Base-by-base conservation (phyloP, 2,329 filamentous ascomycete species). In the Phaeosphaeriaceae sp. region DNA sequence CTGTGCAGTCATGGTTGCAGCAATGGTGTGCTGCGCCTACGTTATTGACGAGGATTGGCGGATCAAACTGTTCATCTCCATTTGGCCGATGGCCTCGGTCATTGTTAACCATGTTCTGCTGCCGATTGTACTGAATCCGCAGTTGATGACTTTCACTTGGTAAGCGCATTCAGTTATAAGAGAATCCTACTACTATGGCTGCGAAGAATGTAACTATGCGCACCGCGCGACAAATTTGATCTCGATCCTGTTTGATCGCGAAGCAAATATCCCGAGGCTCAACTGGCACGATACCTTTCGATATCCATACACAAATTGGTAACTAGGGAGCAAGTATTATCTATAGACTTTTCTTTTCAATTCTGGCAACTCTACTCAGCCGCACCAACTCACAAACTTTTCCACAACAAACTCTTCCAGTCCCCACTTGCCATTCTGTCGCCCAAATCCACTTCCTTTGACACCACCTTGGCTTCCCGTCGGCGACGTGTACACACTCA, bases 141-240 rank as follows among this genome's bases (percentile, higher is more conserved):
- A 89, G 20, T 80, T 92, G 67, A 92, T 92, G 89, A 90, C 88
- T 0, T 92, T 92, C 76, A 90, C 89, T 10, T 92, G 88, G 87
- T 92, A 85, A 55, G 53, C 19, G 42, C 13, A 6, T 25, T 13
- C 17, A 21, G 10, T 11, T n/a, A 3, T 4, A 19, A 22, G 9
- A 21, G 25, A 10, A 15, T 36, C 25, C 31, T 36, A 36, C 31
- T 11, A 36, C 13, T 36, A 36, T 11, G 13, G 3, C 31, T 7
- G 3, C 9, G 31, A 13, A 36, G 9, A 13, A 36, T 13, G 13
- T 36, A 5, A 36, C 13, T 15, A 36, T 5, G 13, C 11, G 6
- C 13, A 36, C 13, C 11, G 31, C 31, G 25, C 25, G 4, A 9
- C 25, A 27, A 4, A 27, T 27, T 5, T 27, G 25, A 9, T 27